Conservation (phyloP, 2,329 filamentous ascomycete genomes). For the Cryphonectria nitschkei region DNA sequence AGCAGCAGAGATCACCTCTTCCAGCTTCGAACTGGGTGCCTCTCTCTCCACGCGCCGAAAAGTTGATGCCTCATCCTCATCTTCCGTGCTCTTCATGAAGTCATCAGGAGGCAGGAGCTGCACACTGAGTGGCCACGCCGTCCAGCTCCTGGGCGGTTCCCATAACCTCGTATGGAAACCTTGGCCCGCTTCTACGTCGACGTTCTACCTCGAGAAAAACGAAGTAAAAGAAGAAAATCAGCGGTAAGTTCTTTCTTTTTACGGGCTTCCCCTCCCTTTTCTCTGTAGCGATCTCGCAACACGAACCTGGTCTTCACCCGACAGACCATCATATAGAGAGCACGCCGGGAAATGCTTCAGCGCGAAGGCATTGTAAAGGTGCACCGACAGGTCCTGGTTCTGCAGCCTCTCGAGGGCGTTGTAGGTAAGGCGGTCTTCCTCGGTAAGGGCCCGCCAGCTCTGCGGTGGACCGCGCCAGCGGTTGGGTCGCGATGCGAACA, state of each 20-base stretch:
- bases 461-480: constrained; percentile 69
- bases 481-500: constrained; percentile 63
- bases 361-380: constrained; percentile 78
- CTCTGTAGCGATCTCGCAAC: background rate
- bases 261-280: background rate
- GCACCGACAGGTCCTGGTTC: constrained; percentile 70
- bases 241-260: too few relatives aligned
- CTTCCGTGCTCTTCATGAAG: constrained; percentile 51
- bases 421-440: constrained; percentile 64
- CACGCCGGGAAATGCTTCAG: constrained; percentile 56
- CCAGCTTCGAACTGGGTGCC: constrained; percentile 63
- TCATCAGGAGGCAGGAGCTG: constrained; percentile 62
- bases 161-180: constrained; percentile 43
- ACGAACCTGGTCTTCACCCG: constrained; percentile 24
- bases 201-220: constrained; percentile 31
- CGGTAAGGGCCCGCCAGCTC: constrained; percentile 69
- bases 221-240: background rate
- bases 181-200: constrained; percentile 36
- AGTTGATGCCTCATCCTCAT: constrained; percentile 56
- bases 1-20: constrained; percentile 70
- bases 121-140: constrained; percentile 78
- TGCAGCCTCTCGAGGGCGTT: constrained; percentile 65
- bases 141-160: constrained; percentile 68
- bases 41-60: constrained; percentile 48
- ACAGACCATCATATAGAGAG: background rate